Evolutionary conservation across 345 rosid species (phyloP).

Genomic region (Dipteronia dyeriana): DNA sequence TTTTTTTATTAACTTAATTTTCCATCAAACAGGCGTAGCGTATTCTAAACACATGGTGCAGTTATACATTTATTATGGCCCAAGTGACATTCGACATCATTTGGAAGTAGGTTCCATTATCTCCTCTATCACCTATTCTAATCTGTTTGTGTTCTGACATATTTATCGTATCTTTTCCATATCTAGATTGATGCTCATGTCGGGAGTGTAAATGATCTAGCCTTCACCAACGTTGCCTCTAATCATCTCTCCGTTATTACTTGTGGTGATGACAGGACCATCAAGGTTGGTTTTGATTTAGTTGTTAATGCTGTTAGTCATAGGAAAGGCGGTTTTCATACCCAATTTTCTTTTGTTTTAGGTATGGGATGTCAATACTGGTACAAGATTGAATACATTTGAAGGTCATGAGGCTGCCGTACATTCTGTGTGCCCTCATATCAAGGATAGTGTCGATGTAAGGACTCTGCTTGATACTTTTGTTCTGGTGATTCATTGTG

Average conservation of each 20-base stretch:
- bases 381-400: slow-evolving; percentile 51
- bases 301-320: neutral
- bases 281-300: slow-evolving; percentile 49
- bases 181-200: slow-evolving; percentile 75
- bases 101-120: slow-evolving; percentile 35
- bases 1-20: neutral
- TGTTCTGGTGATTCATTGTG: neutral
- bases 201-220: slow-evolving; percentile 79
- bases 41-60: slow-evolving; percentile 47
- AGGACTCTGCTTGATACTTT: slow-evolving; percentile 18
- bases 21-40: slow-evolving; percentile 42
- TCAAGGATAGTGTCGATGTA: slow-evolving; percentile 59
- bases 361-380: slow-evolving; percentile 70
- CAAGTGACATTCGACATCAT: slow-evolving; percentile 33
- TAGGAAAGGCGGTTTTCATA: neutral
- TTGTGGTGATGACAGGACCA: slow-evolving; percentile 81
- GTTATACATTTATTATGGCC: slow-evolving; percentile 29
- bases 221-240: slow-evolving; percentile 48
- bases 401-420: slow-evolving; percentile 82
- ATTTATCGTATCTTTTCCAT: slow-evolving; percentile 6
- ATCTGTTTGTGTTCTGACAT: neutral
- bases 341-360: slow-evolving; percentile 22
- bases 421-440: slow-evolving; percentile 68
- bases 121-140: neutral
- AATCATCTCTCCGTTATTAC: slow-evolving; percentile 59